Percentiles rank a stretch among this genome's conserved stretches.
phyloP scores from a whole-genome alignment of 495 filamentous ascomycete genomes.

The Aspergillus leporis region DNA sequence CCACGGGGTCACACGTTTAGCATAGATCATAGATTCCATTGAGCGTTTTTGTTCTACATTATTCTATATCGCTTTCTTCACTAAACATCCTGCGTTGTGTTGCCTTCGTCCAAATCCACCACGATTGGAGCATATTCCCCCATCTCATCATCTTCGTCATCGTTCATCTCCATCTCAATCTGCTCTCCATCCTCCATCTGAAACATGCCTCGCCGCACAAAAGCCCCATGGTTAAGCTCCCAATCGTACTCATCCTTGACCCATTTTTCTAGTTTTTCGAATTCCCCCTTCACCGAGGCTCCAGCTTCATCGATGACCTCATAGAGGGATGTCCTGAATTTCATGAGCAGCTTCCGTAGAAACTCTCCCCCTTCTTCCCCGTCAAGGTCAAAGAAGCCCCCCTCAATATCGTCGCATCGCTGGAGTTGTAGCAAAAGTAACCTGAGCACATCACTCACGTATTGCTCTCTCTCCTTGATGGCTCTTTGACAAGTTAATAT shows the following conservation, averaged over 20 bases:
- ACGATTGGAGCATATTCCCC: slow-evolving; percentile 86
- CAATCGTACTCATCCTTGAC: slow-evolving; percentile 62
- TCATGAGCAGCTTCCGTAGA: slow-evolving; percentile 53
- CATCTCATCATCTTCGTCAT: slow-evolving; percentile 79
- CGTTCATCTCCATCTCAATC: slow-evolving; percentile 74
- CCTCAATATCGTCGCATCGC: slow-evolving; percentile 68
- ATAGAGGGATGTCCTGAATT: slow-evolving; percentile 49
- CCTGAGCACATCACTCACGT: slow-evolving; percentile 62
- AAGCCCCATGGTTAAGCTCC: slow-evolving; percentile 56
- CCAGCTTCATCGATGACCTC: slow-evolving; percentile 37
- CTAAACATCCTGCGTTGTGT: not conserved
- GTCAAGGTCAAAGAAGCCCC: slow-evolving; percentile 55
- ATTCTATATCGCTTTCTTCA: too few relatives aligned
- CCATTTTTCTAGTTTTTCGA: slow-evolving; percentile 58
- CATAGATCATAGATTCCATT: slow-evolving; percentile 1
- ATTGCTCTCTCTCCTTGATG: slow-evolving; percentile 51
- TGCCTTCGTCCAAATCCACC: slow-evolving; percentile 56
- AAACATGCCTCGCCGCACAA: slow-evolving; percentile 64
- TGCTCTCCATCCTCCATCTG: slow-evolving; percentile 75
- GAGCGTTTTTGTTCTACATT: not conserved
- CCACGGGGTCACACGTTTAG: not conserved
- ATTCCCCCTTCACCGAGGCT: slow-evolving; percentile 47
- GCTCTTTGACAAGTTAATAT: slow-evolving; percentile 68
- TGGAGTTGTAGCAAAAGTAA: slow-evolving; percentile 69
- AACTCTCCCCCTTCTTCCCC: slow-evolving; percentile 55